phyloP scores from a whole-genome alignment of 441 rosid genomes.

The Adansonia rubrostipa region DNA sequence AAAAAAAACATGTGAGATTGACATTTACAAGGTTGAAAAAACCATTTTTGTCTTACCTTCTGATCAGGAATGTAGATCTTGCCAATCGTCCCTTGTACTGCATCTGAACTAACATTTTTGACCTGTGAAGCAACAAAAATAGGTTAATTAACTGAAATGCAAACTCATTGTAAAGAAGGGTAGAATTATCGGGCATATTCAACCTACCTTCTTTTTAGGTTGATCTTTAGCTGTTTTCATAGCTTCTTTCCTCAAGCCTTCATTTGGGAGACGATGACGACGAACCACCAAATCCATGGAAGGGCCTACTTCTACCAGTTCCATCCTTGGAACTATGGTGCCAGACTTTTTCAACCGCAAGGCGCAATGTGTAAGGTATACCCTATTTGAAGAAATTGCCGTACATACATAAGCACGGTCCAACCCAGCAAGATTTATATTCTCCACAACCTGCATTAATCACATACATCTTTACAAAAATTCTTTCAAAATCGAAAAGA shows the following conservation, averaged over 20 bases:
- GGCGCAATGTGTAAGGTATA: constrained; percentile 78
- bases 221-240: constrained; percentile 71
- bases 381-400: constrained; percentile 71
- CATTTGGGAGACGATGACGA: constrained; percentile 89
- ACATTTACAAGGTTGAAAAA: background rate
- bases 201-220: constrained; percentile 82
- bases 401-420: constrained; percentile 84
- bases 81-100: constrained; percentile 66
- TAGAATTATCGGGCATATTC: background rate
- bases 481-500: constrained; percentile 14
- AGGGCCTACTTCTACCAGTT: constrained; percentile 91
- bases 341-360: constrained; percentile 86
- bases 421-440: constrained; percentile 78
- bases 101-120: constrained; percentile 77
- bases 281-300: constrained; percentile 91
- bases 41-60: constrained; percentile 52
- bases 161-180: background rate
- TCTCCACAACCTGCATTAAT: constrained; percentile 74
- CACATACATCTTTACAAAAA: constrained; percentile 15
- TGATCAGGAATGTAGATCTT: constrained; percentile 91
- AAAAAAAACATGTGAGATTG: background rate
- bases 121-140: constrained; percentile 45
- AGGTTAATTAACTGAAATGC: constrained; percentile 22
- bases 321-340: constrained; percentile 78
- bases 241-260: constrained; percentile 76